Evolutionary conservation across 2,329 filamentous ascomycete genomes (phyloP).

Genomic region (Coniochaeta pulveracea): DNA sequence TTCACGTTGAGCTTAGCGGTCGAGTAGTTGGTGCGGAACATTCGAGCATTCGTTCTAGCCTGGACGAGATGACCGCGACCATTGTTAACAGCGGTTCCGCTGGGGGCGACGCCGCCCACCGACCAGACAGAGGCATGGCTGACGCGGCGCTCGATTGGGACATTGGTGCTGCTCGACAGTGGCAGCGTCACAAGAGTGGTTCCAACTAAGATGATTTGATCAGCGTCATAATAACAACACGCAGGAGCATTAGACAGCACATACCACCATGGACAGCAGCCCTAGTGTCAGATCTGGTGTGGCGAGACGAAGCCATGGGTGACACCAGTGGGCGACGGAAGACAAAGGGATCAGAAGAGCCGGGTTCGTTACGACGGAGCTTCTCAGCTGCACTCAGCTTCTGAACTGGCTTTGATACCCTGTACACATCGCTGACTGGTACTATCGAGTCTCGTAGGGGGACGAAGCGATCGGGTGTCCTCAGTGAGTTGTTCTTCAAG

Average conservation of each 20-base stretch:
- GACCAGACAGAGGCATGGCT: constrained; percentile 67
- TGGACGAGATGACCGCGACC: constrained; percentile 54
- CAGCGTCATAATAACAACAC: not conserved
- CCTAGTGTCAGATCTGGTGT: constrained; percentile 17
- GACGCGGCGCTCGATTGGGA: constrained; percentile 23
- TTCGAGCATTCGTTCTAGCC: constrained; percentile 61
- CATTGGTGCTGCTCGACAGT: constrained; percentile 5
- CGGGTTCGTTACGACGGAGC: constrained; percentile 28
- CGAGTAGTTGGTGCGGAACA: constrained; percentile 42
- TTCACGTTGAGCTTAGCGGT: constrained; percentile 28
- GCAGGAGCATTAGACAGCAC: constrained; percentile 6
- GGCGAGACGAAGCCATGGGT: constrained; percentile 13
- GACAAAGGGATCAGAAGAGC: constrained; percentile 30
- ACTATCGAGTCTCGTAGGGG: constrained; percentile 26
- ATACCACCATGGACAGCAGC: constrained; percentile 14
- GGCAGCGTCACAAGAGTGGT: constrained; percentile 15
- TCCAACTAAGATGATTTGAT: constrained; percentile 9
- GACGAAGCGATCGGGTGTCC: constrained; percentile 37
- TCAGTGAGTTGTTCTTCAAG: constrained; percentile 8
- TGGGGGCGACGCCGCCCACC: constrained; percentile 58
- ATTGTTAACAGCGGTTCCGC: constrained; percentile 43
- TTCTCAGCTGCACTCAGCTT: constrained; percentile 32
- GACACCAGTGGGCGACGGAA: constrained; percentile 18
- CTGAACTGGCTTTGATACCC: constrained; percentile 28
- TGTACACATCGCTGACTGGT: constrained; percentile 30